phyloP scores from a whole-genome alignment of 2,329 filamentous ascomycete genomes.

The Arthroderma uncinatum region DNA sequence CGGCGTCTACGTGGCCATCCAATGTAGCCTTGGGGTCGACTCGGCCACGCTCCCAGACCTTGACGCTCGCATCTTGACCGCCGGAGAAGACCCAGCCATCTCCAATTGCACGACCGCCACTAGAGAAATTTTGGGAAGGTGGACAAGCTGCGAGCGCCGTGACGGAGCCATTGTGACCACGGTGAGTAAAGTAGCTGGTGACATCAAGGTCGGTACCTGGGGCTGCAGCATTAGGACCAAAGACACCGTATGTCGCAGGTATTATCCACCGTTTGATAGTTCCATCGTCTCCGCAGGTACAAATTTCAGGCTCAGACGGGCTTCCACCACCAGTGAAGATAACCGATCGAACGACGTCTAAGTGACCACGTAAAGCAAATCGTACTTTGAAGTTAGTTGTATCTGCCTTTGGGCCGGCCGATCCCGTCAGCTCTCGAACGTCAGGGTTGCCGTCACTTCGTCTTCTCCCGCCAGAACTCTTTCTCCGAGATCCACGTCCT shows the following conservation, averaged over 20 bases:
- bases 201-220: constrained; percentile 75
- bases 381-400: constrained; percentile 77
- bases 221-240: constrained; percentile 41
- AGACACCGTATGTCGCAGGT: constrained; percentile 59
- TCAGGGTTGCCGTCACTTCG: constrained; percentile 55
- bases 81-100: constrained; percentile 99
- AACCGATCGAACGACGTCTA: constrained; percentile 86
- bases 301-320: constrained; percentile 90
- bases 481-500: constrained; percentile 57
- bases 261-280: constrained; percentile 96
- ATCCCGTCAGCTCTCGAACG: constrained; percentile 36
- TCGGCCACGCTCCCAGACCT: constrained; percentile 88
- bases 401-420: constrained; percentile 47
- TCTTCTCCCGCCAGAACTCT: constrained; percentile 64
- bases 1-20: constrained; percentile 87
- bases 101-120: constrained; percentile 73
- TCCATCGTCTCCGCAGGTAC: constrained; percentile 88
- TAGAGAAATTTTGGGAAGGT: constrained; percentile 76
- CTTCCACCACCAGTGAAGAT: constrained; percentile 96
- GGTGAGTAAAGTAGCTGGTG: constrained; percentile 85
- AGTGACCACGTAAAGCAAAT: constrained; percentile 81
- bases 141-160: constrained; percentile 80
- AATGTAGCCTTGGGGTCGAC: constrained; percentile 92
- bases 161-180: constrained; percentile 84
- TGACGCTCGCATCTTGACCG: constrained; percentile 82